phyloP scores from a whole-genome alignment of 345 rosid genomes.

The Mangifera indica region DNA sequence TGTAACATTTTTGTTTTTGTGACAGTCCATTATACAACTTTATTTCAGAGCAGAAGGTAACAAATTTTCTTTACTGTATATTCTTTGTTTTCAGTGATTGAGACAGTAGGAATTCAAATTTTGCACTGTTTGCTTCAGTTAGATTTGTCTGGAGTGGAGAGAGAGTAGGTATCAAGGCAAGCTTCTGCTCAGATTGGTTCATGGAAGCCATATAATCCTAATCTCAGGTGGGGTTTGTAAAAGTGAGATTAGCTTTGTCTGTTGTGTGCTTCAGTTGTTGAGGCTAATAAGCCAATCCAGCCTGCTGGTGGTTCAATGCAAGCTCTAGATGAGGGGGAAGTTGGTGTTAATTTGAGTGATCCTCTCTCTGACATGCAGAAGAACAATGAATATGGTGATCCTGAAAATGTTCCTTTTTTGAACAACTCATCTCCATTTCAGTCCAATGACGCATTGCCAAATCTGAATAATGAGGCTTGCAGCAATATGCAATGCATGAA shows the following conservation, averaged over 20 bases:
- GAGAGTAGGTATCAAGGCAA: constrained; percentile 92
- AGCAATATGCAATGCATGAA: constrained; percentile 8
- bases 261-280: constrained; percentile 7
- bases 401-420: constrained; percentile 16
- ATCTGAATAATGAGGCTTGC: constrained; percentile 22
- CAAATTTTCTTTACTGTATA: too few relatives aligned
- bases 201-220: constrained; percentile 31
- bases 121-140: constrained; percentile 47
- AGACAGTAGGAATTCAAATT: background rate
- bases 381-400: constrained; percentile 8
- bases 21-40: too few relatives aligned
- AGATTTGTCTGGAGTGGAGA: constrained; percentile 61
- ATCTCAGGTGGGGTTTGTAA: constrained; percentile 39
- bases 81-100: constrained; percentile 7
- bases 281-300: constrained; percentile 14
- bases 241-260: constrained; percentile 17
- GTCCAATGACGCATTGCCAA: constrained; percentile 27
- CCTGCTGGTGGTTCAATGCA: constrained; percentile 32
- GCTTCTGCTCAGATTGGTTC: constrained; percentile 58
- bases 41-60: too few relatives aligned
- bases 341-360: constrained; percentile 22
- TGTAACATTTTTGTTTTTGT: too few relatives aligned
- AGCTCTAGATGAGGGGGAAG: constrained; percentile 29
- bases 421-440: constrained; percentile 31
- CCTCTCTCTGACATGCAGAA: constrained; percentile 24